Percentiles rank a stretch among this genome's conserved stretches.
Evolutionary conservation across 345 rosid species (phyloP).

Genomic region (Geranium rotundifolium): DNA sequence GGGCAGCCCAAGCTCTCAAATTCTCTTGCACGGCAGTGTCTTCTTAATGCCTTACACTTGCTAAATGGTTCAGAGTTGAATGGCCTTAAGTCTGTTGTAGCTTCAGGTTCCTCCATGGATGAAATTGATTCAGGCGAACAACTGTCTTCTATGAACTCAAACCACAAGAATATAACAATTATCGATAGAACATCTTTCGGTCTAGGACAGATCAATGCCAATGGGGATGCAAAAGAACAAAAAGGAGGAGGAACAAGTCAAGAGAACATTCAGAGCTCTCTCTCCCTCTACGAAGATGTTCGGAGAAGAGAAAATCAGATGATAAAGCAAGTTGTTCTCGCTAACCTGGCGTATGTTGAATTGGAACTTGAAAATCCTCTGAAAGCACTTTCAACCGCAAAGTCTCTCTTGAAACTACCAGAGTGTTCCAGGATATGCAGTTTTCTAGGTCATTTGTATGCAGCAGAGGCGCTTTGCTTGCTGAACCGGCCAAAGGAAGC

Average conservation of each 20-base stretch:
- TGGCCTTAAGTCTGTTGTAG: conserved; percentile 25
- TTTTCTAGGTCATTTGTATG: conserved; percentile 73
- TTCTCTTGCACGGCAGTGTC: conserved; percentile 71
- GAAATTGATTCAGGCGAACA: conserved; percentile 37
- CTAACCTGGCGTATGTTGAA: conserved; percentile 68
- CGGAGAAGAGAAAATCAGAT: conserved; percentile 41
- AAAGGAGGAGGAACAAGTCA: conserved; percentile 61
- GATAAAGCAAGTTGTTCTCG: conserved; percentile 66
- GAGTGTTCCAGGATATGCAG: conserved; percentile 59
- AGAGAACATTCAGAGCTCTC: conserved; percentile 53
- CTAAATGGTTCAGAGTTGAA: conserved; percentile 36
- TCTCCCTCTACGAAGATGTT: conserved; percentile 41
- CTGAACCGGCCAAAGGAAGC: conserved; percentile 75
- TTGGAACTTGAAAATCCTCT: conserved; percentile 78
- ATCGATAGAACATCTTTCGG: conserved; percentile 33
- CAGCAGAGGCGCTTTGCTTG: conserved; percentile 91
- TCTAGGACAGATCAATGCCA: conserved; percentile 41
- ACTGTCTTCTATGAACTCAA: conserved; percentile 20
- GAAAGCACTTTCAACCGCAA: conserved; percentile 56
- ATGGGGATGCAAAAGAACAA: conserved; percentile 66
- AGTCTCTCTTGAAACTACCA: conserved; percentile 55
- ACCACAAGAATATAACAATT: conserved; percentile 25
- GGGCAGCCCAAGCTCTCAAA: conserved; percentile 63
- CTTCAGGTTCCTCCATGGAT: conserved; percentile 29
- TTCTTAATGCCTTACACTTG: conserved; percentile 62